Conservation (phyloP, 192 early-diverging fungal species). For the Coemansia sp. region DNA sequence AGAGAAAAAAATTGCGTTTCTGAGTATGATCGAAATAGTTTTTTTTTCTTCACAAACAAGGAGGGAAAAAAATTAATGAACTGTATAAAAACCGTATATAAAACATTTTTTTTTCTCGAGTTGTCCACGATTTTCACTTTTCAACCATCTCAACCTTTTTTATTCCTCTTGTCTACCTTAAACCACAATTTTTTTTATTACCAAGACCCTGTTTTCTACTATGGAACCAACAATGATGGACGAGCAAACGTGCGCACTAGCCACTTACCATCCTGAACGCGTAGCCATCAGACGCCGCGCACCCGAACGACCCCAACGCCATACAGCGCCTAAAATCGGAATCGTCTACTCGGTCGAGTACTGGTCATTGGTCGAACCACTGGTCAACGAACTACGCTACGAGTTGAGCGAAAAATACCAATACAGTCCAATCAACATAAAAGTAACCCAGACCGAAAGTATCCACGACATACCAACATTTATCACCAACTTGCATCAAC, state of each 20-base stretch:
- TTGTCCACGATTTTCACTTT: too few relatives aligned
- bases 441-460: slow-evolving; percentile 35
- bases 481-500: slow-evolving; percentile 24
- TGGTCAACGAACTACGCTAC: slow-evolving; percentile 51
- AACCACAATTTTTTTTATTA: not conserved
- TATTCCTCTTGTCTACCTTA: too few relatives aligned
- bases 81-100: not conserved
- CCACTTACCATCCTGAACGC: not conserved
- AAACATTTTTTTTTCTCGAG: not conserved
- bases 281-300: slow-evolving; percentile 25
- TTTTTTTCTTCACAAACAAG: not conserved
- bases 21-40: not conserved
- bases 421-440: slow-evolving; percentile 38
- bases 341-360: slow-evolving; percentile 41
- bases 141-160: too few relatives aligned
- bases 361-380: slow-evolving; percentile 29
- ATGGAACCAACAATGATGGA: not conserved
- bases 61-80: not conserved
- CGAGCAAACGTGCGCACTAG: not conserved
- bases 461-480: slow-evolving; percentile 39
- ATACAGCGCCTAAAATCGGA: slow-evolving; percentile 22
- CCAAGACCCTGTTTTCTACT: too few relatives aligned
- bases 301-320: slow-evolving; percentile 20
- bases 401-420: slow-evolving; percentile 35
- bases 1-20: not conserved